Conservation (phyloP, 805 yeast species). For the Zygosaccharomyces kombuchaensis region DNA sequence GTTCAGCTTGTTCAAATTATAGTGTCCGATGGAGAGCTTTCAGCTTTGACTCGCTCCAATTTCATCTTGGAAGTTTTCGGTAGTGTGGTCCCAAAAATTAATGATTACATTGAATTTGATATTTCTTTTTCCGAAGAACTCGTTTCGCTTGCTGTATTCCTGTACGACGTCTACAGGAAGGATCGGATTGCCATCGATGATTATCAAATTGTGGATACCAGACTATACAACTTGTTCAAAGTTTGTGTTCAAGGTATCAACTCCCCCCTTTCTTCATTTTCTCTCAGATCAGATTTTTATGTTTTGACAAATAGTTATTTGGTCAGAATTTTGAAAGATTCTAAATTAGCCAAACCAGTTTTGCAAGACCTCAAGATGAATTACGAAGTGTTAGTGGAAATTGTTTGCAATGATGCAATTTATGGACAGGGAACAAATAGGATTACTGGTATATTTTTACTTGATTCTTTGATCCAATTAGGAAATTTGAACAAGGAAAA, state of each 20-base stretch:
- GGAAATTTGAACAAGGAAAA: constrained; percentile 48
- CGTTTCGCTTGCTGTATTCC: constrained; percentile 66
- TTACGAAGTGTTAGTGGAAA: constrained; percentile 59
- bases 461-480: constrained; percentile 62
- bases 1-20: constrained; percentile 70
- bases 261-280: constrained; percentile 62
- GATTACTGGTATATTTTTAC: constrained; percentile 66
- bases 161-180: constrained; percentile 59
- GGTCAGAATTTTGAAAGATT: constrained; percentile 43
- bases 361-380: constrained; percentile 51
- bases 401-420: constrained; percentile 72
- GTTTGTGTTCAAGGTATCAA: constrained; percentile 71
- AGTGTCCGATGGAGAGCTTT: constrained; percentile 56
- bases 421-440: constrained; percentile 73
- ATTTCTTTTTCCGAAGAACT: constrained; percentile 67
- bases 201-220: constrained; percentile 42
- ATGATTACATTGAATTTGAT: constrained; percentile 66
- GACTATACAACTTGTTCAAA: constrained; percentile 65
- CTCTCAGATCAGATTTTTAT: constrained; percentile 75
- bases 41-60: constrained; percentile 43
- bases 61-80: constrained; percentile 77
- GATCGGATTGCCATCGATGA: constrained; percentile 37
- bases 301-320: constrained; percentile 65
- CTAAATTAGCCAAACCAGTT: constrained; percentile 43
- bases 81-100: constrained; percentile 67